phyloP scores from a whole-genome alignment of 768 basidiomycete genomes.

The Podaxis carcinomalis region DNA sequence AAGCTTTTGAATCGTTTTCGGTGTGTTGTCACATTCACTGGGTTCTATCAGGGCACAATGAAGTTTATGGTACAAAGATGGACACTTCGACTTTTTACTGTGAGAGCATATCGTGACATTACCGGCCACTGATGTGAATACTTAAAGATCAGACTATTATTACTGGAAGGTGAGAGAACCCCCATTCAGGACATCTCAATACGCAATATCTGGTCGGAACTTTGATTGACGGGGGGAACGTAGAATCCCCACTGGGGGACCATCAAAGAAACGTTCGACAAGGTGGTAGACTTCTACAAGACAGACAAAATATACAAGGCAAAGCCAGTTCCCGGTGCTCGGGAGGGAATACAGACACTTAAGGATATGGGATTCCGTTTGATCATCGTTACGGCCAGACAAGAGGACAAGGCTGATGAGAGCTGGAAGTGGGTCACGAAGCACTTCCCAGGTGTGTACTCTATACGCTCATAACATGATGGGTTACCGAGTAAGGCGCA shows the following conservation, averaged over 20 bases:
- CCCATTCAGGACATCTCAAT: background rate
- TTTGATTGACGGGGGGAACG: background rate
- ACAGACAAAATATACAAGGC: slow-evolving; percentile 44
- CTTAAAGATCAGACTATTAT: slow-evolving; percentile 49
- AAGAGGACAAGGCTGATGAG: slow-evolving; percentile 45
- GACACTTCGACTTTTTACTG: slow-evolving; percentile 56
- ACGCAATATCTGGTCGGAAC: background rate
- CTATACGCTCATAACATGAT: background rate
- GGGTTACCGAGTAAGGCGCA: slow-evolving; percentile 15
- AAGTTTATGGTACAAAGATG: slow-evolving; percentile 52
- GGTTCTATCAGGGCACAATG: slow-evolving; percentile 57
- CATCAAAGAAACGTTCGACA: slow-evolving; percentile 49
- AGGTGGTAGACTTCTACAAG: slow-evolving; percentile 57
- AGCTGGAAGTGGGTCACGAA: slow-evolving; percentile 66
- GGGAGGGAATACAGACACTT: slow-evolving; percentile 51
- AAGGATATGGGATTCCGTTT: slow-evolving; percentile 62
- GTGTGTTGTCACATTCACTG: background rate
- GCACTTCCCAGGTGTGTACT: slow-evolving; percentile 54
- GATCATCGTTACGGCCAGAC: slow-evolving; percentile 74
- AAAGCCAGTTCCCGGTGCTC: slow-evolving; percentile 55
- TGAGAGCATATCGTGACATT: slow-evolving; percentile 23
- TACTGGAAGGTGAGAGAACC: slow-evolving; percentile 58
- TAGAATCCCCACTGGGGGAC: slow-evolving; percentile 63
- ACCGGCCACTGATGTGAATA: background rate
- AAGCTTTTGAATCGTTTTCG: slow-evolving; percentile 18